A percentile compares a stretch with the other conserved stretches of the same genome.
These are phyloP conservation scores for Malus hybrid DNA, from an alignment of 331 rosid genomes.

Conservation along the genomic window DNA sequence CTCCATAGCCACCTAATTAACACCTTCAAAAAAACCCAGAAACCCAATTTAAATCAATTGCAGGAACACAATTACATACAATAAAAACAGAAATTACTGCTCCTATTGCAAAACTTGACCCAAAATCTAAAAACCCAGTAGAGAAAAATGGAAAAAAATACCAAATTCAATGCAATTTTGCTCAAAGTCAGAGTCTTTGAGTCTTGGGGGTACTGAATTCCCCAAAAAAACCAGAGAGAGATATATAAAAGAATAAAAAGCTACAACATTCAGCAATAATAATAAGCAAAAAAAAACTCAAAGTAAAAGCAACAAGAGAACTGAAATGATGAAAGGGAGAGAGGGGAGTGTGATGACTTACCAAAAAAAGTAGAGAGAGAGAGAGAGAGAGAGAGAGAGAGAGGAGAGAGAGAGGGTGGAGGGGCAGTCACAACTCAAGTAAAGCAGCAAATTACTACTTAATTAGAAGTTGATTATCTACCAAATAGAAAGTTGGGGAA, in stretches of 20 bases:
- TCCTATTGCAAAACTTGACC: conserved; percentile 13
- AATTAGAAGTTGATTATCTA: conserved; percentile 19
- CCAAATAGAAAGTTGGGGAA: conserved; percentile 6
- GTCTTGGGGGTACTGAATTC: conserved; percentile 14
- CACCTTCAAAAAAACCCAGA: conserved; percentile 31
- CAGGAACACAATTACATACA: neutral
- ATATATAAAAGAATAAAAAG: conserved; percentile 34
- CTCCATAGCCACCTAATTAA: conserved; percentile 52
- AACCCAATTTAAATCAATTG: conserved; percentile 1
- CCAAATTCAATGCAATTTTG: conserved; percentile 10
- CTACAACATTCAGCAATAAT: conserved; percentile 31
- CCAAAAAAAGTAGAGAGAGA: conserved; percentile 8
- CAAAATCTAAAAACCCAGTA: conserved; percentile 17
- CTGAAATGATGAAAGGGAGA: conserved; percentile 12
- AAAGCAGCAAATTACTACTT: neutral
- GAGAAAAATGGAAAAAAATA: neutral
- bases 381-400: neutral
- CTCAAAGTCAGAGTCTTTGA: conserved; percentile 11
- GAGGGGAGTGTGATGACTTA: conserved; percentile 10
- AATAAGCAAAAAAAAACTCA: conserved; percentile 23
- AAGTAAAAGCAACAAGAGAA: conserved; percentile 26
- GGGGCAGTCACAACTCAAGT: neutral
- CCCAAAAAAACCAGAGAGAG: conserved; percentile 15
- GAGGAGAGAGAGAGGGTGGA: neutral
- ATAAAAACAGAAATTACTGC: conserved; percentile 2